Conservation (phyloP, 23 red algal species). For the Chondrus crispus region DNA sequence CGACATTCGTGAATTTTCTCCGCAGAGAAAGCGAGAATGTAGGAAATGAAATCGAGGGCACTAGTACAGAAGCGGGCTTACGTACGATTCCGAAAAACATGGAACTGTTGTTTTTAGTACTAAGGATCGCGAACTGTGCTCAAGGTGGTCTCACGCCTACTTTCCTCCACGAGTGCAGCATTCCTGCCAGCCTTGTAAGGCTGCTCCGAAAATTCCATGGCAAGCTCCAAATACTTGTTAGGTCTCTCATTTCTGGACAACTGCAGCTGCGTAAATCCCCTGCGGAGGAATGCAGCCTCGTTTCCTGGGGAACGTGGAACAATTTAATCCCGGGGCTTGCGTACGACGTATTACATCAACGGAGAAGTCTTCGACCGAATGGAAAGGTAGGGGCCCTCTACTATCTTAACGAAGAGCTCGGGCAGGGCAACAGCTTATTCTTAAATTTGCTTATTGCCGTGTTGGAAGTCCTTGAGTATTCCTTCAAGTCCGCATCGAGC, state of each 20-base stretch:
- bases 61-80: not conserved
- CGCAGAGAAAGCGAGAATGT: not conserved
- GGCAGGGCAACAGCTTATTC: not conserved
- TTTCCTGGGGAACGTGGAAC: conserved; percentile 35
- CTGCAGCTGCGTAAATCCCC: not conserved
- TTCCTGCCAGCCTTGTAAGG: not conserved
- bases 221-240: not conserved
- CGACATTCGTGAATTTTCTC: not conserved
- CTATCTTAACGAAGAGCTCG: not conserved
- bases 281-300: not conserved
- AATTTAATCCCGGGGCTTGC: not conserved
- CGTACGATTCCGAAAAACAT: not conserved
- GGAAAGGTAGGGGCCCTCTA: not conserved
- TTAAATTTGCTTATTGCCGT: conserved; percentile 22
- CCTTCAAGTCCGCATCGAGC: conserved; percentile 24
- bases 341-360: not conserved
- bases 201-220: conserved; percentile 28
- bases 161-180: not conserved
- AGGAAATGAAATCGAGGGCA: not conserved
- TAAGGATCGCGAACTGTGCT: conserved; percentile 21
- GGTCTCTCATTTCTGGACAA: not conserved
- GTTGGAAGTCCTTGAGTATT: conserved; percentile 26
- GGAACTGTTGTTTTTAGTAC: conserved; percentile 19
- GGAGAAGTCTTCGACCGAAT: not conserved
- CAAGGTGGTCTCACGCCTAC: not conserved